Conservation (phyloP, 768 basidiomycete species). For the Lactifluus rugatus region DNA sequence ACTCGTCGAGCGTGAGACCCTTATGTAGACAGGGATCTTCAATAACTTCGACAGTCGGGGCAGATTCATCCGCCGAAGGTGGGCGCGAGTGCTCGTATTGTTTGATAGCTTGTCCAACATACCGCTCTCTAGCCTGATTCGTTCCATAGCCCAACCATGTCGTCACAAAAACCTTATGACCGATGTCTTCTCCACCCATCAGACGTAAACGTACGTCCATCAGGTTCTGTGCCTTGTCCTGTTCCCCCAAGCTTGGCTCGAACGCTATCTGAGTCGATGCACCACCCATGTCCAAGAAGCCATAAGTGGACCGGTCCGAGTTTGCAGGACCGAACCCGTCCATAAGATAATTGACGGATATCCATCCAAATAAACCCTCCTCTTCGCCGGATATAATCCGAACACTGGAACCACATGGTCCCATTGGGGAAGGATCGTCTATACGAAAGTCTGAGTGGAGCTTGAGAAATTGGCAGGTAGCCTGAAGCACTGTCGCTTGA, state of each 20-base stretch:
- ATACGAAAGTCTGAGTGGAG: conserved; percentile 72
- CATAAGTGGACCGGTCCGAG: conserved; percentile 73
- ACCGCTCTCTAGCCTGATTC: conserved; percentile 91
- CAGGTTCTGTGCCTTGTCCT: conserved; percentile 49
- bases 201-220: conserved; percentile 75
- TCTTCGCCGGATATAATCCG: conserved; percentile 96
- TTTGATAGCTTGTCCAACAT: conserved; percentile 59
- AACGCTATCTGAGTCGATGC: conserved; percentile 99
- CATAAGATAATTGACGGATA: conserved; percentile 98
- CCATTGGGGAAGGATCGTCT: conserved; percentile 49
- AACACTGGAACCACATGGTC: conserved; percentile 88
- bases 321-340: conserved; percentile 68
- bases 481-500: conserved; percentile 61
- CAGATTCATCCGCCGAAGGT: conserved; percentile 20
- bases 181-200: conserved; percentile 76
- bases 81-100: conserved; percentile 40
- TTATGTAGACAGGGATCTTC: conserved; percentile 88
- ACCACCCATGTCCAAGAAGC: conserved; percentile 98
- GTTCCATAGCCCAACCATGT: conserved; percentile 99
- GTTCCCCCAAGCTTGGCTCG: conserved; percentile 60
- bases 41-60: conserved; percentile 32
- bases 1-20: conserved; percentile 53
- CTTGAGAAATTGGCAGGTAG: conserved; percentile 69
- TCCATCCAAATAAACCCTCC: conserved; percentile 98
- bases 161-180: conserved; percentile 91